Evolutionary conservation across 768 basidiomycete genomes (phyloP), one percentile per base, ranked within the genome.

Genomic region (Agaricus blazei): DNA sequence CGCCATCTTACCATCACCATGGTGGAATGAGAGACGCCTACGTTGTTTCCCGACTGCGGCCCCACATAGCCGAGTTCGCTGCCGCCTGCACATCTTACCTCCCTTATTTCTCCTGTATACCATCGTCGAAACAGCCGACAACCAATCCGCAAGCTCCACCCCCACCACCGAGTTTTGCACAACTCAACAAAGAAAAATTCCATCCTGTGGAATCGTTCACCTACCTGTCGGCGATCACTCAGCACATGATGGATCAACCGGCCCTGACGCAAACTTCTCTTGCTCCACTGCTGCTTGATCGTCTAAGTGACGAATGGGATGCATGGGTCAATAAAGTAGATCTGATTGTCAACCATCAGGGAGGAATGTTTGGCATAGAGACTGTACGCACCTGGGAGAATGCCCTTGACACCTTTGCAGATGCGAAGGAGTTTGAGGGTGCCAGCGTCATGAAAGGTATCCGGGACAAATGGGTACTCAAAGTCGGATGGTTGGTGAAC

Each of bases 21-120:
- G 68, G 78, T 47, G 81, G 81, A 37, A 93, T 92, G 88, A 84
- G 91, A 57, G 86, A 90, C 55, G 82, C 85, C 5, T 93, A 93
- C 67, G 78, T 93, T 60, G 69, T 83, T 38, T 88, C 85, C 15
- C 80, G 91, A 52, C 73, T 93, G 15, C 81, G 85, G 47, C 85
- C 87, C 14, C 84, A 87, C 67, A 82, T 92, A 48, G 71, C 76
- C 50, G 90, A 92, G 50, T 93, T 90, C 61, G 83, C 86, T 29
- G 79, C 90, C 2, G 81, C 85, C 29, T 88, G 82, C 67, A 78
- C 84, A 67, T 87, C 91, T 5, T 93, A 93, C 66, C 81, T 93
- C 46, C 89, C 88, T 2, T 93, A 93, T 65, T 93, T 93, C 65
- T 87, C 90, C 23, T 85, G 80, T 61, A 67, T 80, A 51, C 65